Evolutionary conservation across 2,329 filamentous ascomycete genomes (phyloP).

Genomic region (Xylariomycetidae sp.): DNA sequence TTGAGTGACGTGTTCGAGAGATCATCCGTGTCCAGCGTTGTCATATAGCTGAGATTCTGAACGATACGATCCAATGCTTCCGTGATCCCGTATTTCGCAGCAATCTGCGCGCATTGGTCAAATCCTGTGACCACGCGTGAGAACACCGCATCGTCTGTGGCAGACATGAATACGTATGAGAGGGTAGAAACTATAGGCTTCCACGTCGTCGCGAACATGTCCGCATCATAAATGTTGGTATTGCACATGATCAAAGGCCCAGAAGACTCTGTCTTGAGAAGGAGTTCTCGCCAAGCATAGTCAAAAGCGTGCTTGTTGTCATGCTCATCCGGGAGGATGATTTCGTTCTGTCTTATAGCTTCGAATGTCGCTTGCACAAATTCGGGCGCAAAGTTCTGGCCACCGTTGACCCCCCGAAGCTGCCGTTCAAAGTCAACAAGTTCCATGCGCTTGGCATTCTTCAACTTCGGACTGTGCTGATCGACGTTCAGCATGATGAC

Average conservation of each 20-base stretch:
- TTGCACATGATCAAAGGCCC: slow-evolving; percentile 73
- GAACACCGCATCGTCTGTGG: slow-evolving; percentile 93
- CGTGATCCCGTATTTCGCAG: slow-evolving; percentile 73
- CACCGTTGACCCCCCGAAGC: slow-evolving; percentile 82
- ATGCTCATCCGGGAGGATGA: slow-evolving; percentile 94
- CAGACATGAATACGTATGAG: slow-evolving; percentile 98
- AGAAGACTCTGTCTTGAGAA: slow-evolving; percentile 76
- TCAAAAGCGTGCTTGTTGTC: slow-evolving; percentile 96
- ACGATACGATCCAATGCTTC: slow-evolving; percentile 92
- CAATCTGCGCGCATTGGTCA: slow-evolving; percentile 91
- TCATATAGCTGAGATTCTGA: slow-evolving; percentile 85
- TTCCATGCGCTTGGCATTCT: slow-evolving; percentile 75
- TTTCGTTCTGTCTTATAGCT: slow-evolving; percentile 88
- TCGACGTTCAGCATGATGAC: slow-evolving; percentile 98
- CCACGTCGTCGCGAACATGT: slow-evolving; percentile 98
- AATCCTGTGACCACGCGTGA: slow-evolving; percentile 91
- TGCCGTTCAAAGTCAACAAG: slow-evolving; percentile 80
- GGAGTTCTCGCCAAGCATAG: slow-evolving; percentile 92
- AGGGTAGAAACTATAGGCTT: slow-evolving; percentile 89
- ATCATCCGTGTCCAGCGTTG: slow-evolving; percentile 71
- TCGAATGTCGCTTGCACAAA: slow-evolving; percentile 86
- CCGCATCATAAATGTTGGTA: slow-evolving; percentile 92
- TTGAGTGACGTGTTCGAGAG: slow-evolving; percentile 84
- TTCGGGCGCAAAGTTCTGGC: slow-evolving; percentile 75
- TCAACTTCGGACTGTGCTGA: slow-evolving; percentile 90